phyloP scores from a whole-genome alignment of 345 rosid species.

The Arabis hirsuta region DNA sequence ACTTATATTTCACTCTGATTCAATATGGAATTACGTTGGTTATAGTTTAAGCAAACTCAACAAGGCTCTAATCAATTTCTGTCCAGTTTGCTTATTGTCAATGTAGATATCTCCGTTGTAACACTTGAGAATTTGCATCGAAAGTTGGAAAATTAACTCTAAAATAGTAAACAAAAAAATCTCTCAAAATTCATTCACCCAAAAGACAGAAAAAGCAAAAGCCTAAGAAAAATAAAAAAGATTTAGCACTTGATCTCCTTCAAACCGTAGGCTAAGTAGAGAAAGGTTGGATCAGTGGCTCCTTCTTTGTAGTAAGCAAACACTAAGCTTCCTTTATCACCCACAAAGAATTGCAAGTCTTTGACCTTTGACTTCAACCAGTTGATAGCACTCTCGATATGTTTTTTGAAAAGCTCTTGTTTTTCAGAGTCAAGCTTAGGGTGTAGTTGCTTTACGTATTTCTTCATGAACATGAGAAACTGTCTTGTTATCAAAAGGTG shows the following conservation, averaged over 20 bases:
- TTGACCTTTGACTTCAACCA: conserved; percentile 69
- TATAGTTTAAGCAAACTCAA: not conserved
- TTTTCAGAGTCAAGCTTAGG: conserved; percentile 61
- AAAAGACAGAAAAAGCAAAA: not conserved
- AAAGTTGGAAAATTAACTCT: not conserved
- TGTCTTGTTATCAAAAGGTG: conserved; percentile 81
- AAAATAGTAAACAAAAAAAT: not conserved
- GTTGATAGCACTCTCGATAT: conserved; percentile 85
- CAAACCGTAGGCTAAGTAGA: conserved; percentile 70
- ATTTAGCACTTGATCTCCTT: conserved; percentile 84
- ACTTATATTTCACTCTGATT: not conserved
- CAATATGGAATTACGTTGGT: not conserved
- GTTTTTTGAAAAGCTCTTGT: conserved; percentile 68
- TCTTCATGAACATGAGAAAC: conserved; percentile 65
- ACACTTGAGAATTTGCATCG: not conserved
- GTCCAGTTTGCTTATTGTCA: not conserved
- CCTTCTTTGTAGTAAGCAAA: conserved; percentile 88
- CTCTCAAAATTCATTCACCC: not conserved
- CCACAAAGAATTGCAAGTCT: conserved; percentile 87
- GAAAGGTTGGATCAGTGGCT: conserved; percentile 80
- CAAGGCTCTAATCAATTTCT: conserved; percentile 10
- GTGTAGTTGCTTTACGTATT: conserved; percentile 67
- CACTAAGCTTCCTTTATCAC: conserved; percentile 68
- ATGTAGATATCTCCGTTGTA: not conserved
- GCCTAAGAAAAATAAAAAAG: not conserved